Evolutionary conservation across 345 rosid species (phyloP).

Genomic region (Rhodomyrtus tomentosa): DNA sequence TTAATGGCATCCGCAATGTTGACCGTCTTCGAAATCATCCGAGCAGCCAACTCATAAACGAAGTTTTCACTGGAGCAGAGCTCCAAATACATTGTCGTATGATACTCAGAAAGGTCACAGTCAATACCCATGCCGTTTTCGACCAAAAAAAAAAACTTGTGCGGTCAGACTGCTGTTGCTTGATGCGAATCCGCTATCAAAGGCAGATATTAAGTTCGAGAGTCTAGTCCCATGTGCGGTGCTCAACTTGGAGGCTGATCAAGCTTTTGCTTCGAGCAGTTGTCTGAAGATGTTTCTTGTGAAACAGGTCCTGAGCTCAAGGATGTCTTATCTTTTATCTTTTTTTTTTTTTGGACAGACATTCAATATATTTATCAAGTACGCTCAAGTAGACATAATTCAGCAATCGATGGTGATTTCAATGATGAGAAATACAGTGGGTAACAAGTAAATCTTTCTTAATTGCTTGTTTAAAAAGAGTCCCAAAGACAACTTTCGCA

Average conservation of each 20-base stretch:
- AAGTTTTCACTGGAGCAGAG: conserved; percentile 29
- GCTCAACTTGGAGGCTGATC: background rate
- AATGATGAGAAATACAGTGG: no score
- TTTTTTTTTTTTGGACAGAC: no score
- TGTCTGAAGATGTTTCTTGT: background rate
- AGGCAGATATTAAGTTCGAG: background rate
- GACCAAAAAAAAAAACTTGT: background rate
- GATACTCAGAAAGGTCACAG: conserved; percentile 10
- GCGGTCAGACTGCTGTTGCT: background rate
- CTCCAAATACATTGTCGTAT: conserved; percentile 19
- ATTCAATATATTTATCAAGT: no score
- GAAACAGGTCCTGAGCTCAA: background rate
- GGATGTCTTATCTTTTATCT: no score
- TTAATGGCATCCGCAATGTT: conserved; percentile 30
- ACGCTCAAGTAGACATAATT: no score
- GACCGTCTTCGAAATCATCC: conserved; percentile 24
- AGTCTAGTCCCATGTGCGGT: background rate
- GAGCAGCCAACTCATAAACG: conserved; percentile 20
- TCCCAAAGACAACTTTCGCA: no score
- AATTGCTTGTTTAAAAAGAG: no score
- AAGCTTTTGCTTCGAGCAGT: background rate
- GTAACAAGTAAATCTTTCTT: no score
- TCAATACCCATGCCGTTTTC: conserved; percentile 7
- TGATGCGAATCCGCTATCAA: conserved; percentile 11
- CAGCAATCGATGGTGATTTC: no score